A percentile compares a stretch with the other conserved stretches of the same genome.
Evolutionary conservation across 2,329 filamentous ascomycete genomes (phyloP).

Genomic region (Colletotrichum magnum): DNA sequence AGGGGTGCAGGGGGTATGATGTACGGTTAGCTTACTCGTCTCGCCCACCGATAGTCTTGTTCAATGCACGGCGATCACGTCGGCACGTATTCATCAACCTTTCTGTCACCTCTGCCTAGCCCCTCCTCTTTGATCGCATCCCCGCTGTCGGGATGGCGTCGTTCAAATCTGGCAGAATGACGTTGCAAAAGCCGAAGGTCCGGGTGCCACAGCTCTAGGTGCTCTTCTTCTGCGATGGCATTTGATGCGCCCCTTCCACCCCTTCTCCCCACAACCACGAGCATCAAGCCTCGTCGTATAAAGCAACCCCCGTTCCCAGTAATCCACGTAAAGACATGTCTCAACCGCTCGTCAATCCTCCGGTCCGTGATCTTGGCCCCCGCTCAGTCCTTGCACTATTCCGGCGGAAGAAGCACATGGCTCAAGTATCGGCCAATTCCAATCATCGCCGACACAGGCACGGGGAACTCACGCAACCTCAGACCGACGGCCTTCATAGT

Average conservation of each 20-base stretch:
- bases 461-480: slow-evolving; percentile 21
- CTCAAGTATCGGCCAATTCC: slow-evolving; percentile 23
- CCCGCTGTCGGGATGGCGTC: slow-evolving; percentile 17
- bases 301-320: slow-evolving; percentile 18
- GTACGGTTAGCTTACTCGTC: slow-evolving; percentile 5
- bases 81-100: background rate
- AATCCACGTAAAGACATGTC: background rate
- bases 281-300: slow-evolving; percentile 17
- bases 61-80: slow-evolving; percentile 10
- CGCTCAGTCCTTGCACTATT: slow-evolving; percentile 25
- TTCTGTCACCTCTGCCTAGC: slow-evolving; percentile 11
- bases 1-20: background rate
- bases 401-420: slow-evolving; percentile 32
- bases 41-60: slow-evolving; percentile 21
- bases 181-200: slow-evolving; percentile 30
- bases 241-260: slow-evolving; percentile 3
- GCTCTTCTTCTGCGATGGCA: slow-evolving; percentile 21
- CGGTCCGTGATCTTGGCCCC: slow-evolving; percentile 8
- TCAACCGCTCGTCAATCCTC: background rate
- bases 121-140: slow-evolving; percentile 23
- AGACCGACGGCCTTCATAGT: slow-evolving; percentile 5
- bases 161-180: slow-evolving; percentile 14
- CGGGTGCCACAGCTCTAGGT: slow-evolving; percentile 11
- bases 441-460: slow-evolving; percentile 30
- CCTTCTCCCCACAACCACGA: background rate